phyloP scores from a whole-genome alignment of 2,329 filamentous ascomycete genomes.

The Fusarium sulawesiense region DNA sequence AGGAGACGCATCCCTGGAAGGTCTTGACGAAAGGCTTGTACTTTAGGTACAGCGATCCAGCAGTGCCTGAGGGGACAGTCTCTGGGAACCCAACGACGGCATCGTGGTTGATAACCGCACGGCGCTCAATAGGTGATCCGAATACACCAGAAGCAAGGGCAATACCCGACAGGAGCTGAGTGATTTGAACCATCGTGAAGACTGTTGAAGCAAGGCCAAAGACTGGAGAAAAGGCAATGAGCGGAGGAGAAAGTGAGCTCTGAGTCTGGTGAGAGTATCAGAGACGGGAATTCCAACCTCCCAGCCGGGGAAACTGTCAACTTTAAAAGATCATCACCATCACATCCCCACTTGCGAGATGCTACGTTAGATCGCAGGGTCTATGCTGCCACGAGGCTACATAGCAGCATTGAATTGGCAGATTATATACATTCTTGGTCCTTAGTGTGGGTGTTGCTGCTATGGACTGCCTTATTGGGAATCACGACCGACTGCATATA shows the following conservation, averaged over 20 bases:
- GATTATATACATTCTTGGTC: slow-evolving; percentile 31
- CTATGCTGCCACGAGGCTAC: slow-evolving; percentile 28
- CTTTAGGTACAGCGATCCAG: slow-evolving; percentile 49
- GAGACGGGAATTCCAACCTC: background rate
- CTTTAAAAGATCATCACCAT: slow-evolving; percentile 21
- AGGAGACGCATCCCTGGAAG: slow-evolving; percentile 71
- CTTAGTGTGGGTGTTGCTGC: slow-evolving; percentile 15
- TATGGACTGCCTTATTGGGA: slow-evolving; percentile 38
- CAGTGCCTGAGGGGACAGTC: slow-evolving; percentile 46
- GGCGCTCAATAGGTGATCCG: slow-evolving; percentile 44
- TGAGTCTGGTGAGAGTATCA: background rate
- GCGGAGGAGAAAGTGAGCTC: too few species aligned
- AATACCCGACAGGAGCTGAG: slow-evolving; percentile 37
- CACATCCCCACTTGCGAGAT: slow-evolving; percentile 8
- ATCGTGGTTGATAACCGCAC: slow-evolving; percentile 48
- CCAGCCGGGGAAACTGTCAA: slow-evolving; percentile 3
- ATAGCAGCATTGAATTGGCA: slow-evolving; percentile 42
- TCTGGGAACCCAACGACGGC: slow-evolving; percentile 50
- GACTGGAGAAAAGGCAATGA: background rate
- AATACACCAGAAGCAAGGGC: slow-evolving; percentile 33
- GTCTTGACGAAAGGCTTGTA: slow-evolving; percentile 56
- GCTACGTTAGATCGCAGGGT: slow-evolving; percentile 22
- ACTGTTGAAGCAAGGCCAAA: background rate
- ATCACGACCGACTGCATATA: slow-evolving; percentile 36
- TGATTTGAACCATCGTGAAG: slow-evolving; percentile 37